Base-by-base conservation (phyloP, 73 alveolate species). In the Urostyla sp. region DNA sequence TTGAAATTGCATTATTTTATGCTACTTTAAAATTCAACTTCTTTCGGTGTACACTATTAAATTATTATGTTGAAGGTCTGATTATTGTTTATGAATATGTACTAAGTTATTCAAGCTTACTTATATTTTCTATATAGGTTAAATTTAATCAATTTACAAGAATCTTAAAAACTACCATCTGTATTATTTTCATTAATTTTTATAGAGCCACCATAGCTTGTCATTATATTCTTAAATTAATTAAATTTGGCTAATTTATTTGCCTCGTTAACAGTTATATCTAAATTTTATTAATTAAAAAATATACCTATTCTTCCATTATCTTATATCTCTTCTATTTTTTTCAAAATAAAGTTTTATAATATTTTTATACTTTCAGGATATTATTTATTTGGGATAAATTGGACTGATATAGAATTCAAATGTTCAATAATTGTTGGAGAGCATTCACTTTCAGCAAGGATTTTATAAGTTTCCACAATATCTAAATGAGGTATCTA, bases 381-480 rank as follows among this genome's bases (percentile, higher is more conserved):
- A 59, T 85, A 93, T 77, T 88, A 83, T 56, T 53, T 87, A 46
- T 91, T 87, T 10, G 89, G 75, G 51, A 91, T 95, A 80, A 95
- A 95, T 63, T 90, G 81, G 21, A 84, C 90, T 15, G 96, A 96
- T 10, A 93, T 74, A 37, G 95, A 79, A 87, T 95, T 94, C 11
- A 75, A 91, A 69, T 92, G 97, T 58, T 93, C 98, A 28, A 94
- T 84, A 36, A 94, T 85, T 16, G 80, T 60, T 16, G 96, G 94
- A 28, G 98, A 96, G 74, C 85, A 89, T 16, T 77, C 87, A 32
- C 96, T 84, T 57, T 93, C 96, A 48, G 98, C 98, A n/a, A 95
- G 53, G 10, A 89, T 75, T 58, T 75, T 66, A 63, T 92, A 95
- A 45, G 92, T 92, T 7, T 63, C 80, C 69, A 84, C 86, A 16